Evolutionary conservation across 768 basidiomycete genomes (phyloP).

Genomic region (Boletellus sp.): DNA sequence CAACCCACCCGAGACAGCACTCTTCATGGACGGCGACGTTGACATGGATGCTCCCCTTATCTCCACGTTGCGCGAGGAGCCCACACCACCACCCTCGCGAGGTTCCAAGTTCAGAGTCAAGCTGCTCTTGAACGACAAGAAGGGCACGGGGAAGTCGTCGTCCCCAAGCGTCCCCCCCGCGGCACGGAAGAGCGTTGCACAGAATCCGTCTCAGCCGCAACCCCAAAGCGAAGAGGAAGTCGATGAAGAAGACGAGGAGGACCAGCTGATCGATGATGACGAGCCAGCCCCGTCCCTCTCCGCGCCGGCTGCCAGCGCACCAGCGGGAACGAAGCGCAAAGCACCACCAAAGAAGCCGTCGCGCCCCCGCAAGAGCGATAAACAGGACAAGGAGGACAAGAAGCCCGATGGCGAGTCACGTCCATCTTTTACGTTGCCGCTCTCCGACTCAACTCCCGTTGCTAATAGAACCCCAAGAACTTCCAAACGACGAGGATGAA

Average conservation of each 20-base stretch:
- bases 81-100: slow-evolving; percentile 57
- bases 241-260: slow-evolving; percentile 68
- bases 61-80: slow-evolving; percentile 71
- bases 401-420: slow-evolving; percentile 41
- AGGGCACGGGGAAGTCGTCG: slow-evolving; percentile 34
- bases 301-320: slow-evolving; percentile 21
- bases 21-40: slow-evolving; percentile 39
- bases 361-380: slow-evolving; percentile 53
- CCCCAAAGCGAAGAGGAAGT: slow-evolving; percentile 45
- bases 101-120: slow-evolving; percentile 47
- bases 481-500: slow-evolving; percentile 18
- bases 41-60: slow-evolving; percentile 82
- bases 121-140: slow-evolving; percentile 45
- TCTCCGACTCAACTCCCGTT: slow-evolving; percentile 6
- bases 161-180: slow-evolving; percentile 25
- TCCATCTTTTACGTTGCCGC: slow-evolving; percentile 22
- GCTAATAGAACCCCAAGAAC: slow-evolving; percentile 30
- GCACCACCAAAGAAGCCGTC: slow-evolving; percentile 44
- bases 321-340: slow-evolving; percentile 49
- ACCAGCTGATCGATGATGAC: slow-evolving; percentile 76
- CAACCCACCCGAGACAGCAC: background rate
- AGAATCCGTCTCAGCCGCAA: slow-evolving; percentile 17
- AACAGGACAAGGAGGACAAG: slow-evolving; percentile 43
- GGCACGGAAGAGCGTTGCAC: slow-evolving; percentile 22
- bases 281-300: slow-evolving; percentile 30